A percentile compares a stretch with the other conserved stretches of the same genome.
These are phyloP conservation scores for Xylaria castorea DNA, from an alignment of 495 filamentous ascomycete genomes.

Conservation along the genomic window DNA sequence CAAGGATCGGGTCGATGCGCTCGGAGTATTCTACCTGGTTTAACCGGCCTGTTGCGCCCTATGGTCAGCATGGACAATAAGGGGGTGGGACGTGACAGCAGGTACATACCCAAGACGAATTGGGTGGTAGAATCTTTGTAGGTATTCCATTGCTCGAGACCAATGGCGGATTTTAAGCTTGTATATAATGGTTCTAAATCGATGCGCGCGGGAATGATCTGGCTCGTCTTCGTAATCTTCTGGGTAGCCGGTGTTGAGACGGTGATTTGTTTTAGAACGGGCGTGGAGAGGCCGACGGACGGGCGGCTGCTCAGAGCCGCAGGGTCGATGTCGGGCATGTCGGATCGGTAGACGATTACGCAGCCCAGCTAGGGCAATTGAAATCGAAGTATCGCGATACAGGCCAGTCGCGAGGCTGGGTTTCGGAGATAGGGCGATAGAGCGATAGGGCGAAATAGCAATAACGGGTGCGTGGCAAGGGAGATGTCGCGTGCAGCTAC, in stretches of 20 bases:
- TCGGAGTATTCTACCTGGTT: conserved; percentile 85
- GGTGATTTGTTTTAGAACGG: conserved; percentile 67
- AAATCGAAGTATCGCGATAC: conserved; percentile 26
- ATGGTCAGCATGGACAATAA: conserved; percentile 30
- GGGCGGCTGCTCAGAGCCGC: conserved; percentile 79
- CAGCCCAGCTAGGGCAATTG: conserved; percentile 19
- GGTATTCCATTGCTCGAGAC: conserved; percentile 79
- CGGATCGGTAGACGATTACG: conserved; percentile 26
- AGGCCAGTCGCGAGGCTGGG: conserved; percentile 31
- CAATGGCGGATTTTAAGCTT: conserved; percentile 78
- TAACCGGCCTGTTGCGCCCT: conserved; percentile 66
- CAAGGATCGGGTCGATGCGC: conserved; percentile 72
- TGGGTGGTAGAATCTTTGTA: conserved; percentile 85
- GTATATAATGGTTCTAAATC: conserved; percentile 91
- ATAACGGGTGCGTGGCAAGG: conserved; percentile 24
- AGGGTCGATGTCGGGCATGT: conserved; percentile 85
- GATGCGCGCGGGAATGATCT: conserved; percentile 73
- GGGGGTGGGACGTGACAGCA: conserved; percentile 30
- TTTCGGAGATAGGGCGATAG: neutral
- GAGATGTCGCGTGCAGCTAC: conserved; percentile 51
- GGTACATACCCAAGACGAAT: conserved; percentile 78
- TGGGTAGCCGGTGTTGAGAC: conserved; percentile 61
- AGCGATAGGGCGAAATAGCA: neutral
- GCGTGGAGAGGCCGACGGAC: conserved; percentile 65
- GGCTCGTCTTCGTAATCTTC: conserved; percentile 70